A percentile compares a stretch with the other conserved stretches of the same genome.
These are phyloP conservation scores for Leucosporidium creatinivorum DNA, from an alignment of 768 basidiomycete species.

Conservation along the genomic window DNA sequence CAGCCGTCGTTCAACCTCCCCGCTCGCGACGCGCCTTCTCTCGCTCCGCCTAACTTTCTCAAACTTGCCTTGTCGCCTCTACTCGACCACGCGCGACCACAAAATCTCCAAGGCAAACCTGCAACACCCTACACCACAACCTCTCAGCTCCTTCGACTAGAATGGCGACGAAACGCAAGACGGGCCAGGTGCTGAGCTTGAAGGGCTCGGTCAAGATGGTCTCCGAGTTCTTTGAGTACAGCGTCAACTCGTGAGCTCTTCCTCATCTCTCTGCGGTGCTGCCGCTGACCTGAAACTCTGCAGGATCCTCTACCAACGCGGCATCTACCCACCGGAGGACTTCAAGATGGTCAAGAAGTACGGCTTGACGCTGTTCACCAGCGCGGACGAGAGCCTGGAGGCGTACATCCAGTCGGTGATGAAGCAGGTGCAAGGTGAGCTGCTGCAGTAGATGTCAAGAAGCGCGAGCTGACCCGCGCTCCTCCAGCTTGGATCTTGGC, in stretches of 20 bases:
- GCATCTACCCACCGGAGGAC: constrained; percentile 95
- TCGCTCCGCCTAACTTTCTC: no score
- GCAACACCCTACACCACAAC: no score
- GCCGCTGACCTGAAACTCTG: background rate
- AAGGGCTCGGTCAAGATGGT: constrained; percentile 90
- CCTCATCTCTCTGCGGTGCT: background rate
- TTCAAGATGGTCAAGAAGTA: constrained; percentile 98
- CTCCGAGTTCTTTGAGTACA: constrained; percentile 98
- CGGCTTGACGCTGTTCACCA: constrained; percentile 88
- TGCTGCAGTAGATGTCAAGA: background rate
- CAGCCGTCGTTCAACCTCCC: no score
- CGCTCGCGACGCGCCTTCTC: no score
- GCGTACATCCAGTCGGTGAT: constrained; percentile 92
- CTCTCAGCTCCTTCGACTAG: no score
- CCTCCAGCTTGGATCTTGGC: constrained; percentile 81
- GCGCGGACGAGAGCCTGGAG: constrained; percentile 84
- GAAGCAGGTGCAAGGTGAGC: constrained; percentile 80
- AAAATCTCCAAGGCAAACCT: no score
- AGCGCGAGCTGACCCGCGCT: no score
- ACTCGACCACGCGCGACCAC: no score
- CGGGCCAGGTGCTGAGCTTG: constrained; percentile 61
- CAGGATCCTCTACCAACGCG: constrained; percentile 92
- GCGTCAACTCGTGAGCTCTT: constrained; percentile 80
- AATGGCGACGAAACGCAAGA: no score
- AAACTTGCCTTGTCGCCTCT: no score